These are phyloP conservation scores for Capsicum pubescens DNA, from an alignment of 257 asterid species.

Conservation along the genomic window DNA sequence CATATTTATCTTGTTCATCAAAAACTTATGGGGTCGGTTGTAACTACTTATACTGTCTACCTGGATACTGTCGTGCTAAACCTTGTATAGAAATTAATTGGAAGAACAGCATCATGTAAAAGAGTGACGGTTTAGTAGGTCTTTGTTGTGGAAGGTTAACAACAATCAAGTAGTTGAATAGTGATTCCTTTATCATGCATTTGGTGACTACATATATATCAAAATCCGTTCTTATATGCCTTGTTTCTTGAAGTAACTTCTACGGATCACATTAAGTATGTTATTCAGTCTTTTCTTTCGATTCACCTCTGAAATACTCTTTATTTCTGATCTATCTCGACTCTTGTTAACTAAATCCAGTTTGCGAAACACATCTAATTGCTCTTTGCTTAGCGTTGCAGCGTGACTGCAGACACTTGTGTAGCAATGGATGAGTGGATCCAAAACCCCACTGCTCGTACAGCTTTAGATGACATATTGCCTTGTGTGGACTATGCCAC, in stretches of 20 bases:
- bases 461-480: conserved; percentile 44
- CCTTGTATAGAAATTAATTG: not conserved
- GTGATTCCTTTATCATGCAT: not conserved
- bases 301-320: not conserved
- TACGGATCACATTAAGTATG: not conserved
- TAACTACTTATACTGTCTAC: not conserved
- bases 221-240: not conserved
- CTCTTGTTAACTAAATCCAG: not conserved
- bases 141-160: not conserved
- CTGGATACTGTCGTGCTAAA: not conserved
- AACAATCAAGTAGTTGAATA: not conserved
- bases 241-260: not conserved
- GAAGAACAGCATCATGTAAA: not conserved
- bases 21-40: not conserved
- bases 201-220: not conserved
- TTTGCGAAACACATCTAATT: not conserved
- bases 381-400: not conserved
- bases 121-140: not conserved
- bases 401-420: conserved; percentile 48
- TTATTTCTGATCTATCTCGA: no score
- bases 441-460: conserved; percentile 44
- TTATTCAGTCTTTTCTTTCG: not conserved
- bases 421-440: conserved; percentile 51
- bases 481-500: conserved; percentile 41
- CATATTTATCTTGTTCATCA: not conserved